Evolutionary conservation across 2,329 filamentous ascomycete genomes (phyloP), one percentile per base, ranked within the genome.

Genomic region (Magnaporthiopsis incrustans): DNA sequence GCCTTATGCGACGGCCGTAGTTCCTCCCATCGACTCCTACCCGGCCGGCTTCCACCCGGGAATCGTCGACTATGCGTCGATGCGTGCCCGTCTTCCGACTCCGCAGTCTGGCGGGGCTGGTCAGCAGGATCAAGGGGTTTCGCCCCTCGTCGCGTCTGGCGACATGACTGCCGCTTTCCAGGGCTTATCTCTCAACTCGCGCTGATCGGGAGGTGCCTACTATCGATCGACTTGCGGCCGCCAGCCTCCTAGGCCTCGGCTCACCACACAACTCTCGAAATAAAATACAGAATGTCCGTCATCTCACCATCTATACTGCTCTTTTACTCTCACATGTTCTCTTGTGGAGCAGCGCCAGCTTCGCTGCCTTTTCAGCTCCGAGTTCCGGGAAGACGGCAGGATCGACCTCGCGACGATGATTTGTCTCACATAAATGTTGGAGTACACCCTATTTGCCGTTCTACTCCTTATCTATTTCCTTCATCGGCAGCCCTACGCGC

Each of bases 161-260:
- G 87, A 89, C 61, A 90, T 88, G 87, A 76, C 82, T 32, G 77
- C 78, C 63, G 76, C 81, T 7, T 91, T 91, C 73, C 89, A 92
- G 73, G 85, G 89, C 12, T 77, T 92, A 25, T 92, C 89, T 2
- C 81, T 92, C 67, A 89, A 89, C 71, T 84, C 85, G 68, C 82
- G 82, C 66, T 85, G 71, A 77, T 67, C 59, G 32, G 26, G 53
- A 32, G 44, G 32, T 18, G 27, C 60, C 15, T 15, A 56, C 33
- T 35, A 60, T 56, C 50, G 57, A 35, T 32, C 35, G 50, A 26
- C 11, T 30, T n/a, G 38, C 58, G 30, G 15, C 22, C 44, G n/a
- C 59, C 27, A 61, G 38, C 62, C 66, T 58, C 69, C 68, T 69
- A 18, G 44, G 44, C 44, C n/a, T 53, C 44, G 14, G n/a, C 44